Base-by-base conservation (phyloP, 495 filamentous ascomycete genomes). In the Pyronema omphalodes region DNA sequence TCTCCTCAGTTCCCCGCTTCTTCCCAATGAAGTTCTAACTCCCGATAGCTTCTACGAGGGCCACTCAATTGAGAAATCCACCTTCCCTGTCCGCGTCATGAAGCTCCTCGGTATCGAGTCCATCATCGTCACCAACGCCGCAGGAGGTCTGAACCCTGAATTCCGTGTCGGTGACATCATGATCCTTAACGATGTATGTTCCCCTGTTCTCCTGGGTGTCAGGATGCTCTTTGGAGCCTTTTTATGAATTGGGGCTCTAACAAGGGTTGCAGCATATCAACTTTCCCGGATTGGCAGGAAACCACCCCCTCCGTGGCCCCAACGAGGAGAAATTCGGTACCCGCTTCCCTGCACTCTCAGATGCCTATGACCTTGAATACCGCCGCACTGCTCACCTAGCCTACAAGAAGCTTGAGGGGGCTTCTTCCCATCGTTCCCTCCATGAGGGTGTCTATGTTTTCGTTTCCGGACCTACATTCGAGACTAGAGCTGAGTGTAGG, bases 361-460 rank as follows among this genome's bases (percentile, higher is more conserved):
- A 88, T 63, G 82, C 83, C 1, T 88, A 87, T 67, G 83, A 87
- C 59, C 71, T 87, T 7, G 70, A 75, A 8, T 71, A 86, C 54
- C 75, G 83, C 23, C 70, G 76, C 40, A 67, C 70, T 18, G 73
- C 76, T 3, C 83, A 86, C 59, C 66, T 66, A 37, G 71, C 76
- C 35, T 86, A 81, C 78, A 71, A 73, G 53, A 68, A 70, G 33
- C 60, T 78, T 1, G 35, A 11, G 1, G 43, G 46, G 1, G 58
- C 56, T 1, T 33, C 50, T 8, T 44, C 48, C 19, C 44, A 12
- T 0, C 45, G 57, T n/a, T 69, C 63, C 45, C 61, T 88, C 52
- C 80, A 82, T 54, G 83, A 88, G 65, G 83, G 83, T 3, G 74
- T 84, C 0, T 88, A 86, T 68, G 82, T 80, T 3, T 87, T 79